Percentiles rank a stretch among this genome's conserved stretches.
These are phyloP conservation scores for Petunia axillaris DNA, from an alignment of 257 asterid species.

Conservation along the genomic window DNA sequence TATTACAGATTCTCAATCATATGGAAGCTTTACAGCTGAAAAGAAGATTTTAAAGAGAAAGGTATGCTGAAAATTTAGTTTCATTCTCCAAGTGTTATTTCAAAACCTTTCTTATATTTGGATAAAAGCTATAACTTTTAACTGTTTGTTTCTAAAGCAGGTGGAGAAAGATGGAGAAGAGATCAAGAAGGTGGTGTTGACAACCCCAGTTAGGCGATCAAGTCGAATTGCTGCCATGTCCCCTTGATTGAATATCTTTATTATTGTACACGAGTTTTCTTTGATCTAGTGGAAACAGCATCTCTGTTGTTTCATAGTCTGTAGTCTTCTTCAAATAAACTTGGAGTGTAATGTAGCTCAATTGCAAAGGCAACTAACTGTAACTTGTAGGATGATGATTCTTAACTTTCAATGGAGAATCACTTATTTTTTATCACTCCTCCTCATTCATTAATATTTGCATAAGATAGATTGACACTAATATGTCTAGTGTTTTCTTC, in stretches of 20 bases:
- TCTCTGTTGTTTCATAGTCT: slow-evolving; percentile 27
- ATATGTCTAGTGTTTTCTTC: neutral
- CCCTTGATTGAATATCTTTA: slow-evolving; percentile 38
- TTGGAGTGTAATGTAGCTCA: neutral
- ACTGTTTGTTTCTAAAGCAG: slow-evolving; percentile 37
- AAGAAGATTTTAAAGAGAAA: slow-evolving; percentile 47
- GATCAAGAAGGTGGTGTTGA: slow-evolving; percentile 27
- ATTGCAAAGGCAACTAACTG: slow-evolving; percentile 16
- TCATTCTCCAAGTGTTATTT: neutral
- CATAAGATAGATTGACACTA: neutral
- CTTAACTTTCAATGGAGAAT: neutral
- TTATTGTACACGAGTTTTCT: neutral
- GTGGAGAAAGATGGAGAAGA: slow-evolving; percentile 49
- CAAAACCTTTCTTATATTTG: neutral
- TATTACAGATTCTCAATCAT: slow-evolving; percentile 36
- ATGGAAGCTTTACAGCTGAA: slow-evolving; percentile 53
- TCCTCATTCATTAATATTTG: neutral
- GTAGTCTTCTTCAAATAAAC: neutral
- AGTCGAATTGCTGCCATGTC: slow-evolving; percentile 54
- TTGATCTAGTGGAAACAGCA: slow-evolving; percentile 19
- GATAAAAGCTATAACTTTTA: neutral
- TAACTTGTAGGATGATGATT: slow-evolving; percentile 18
- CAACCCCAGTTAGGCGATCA: slow-evolving; percentile 78
- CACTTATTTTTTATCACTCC: neutral
- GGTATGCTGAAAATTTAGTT: slow-evolving; percentile 42